Evolutionary conservation across 805 yeast species (phyloP).

Genomic region (Zygosaccharomyces rouxii): DNA sequence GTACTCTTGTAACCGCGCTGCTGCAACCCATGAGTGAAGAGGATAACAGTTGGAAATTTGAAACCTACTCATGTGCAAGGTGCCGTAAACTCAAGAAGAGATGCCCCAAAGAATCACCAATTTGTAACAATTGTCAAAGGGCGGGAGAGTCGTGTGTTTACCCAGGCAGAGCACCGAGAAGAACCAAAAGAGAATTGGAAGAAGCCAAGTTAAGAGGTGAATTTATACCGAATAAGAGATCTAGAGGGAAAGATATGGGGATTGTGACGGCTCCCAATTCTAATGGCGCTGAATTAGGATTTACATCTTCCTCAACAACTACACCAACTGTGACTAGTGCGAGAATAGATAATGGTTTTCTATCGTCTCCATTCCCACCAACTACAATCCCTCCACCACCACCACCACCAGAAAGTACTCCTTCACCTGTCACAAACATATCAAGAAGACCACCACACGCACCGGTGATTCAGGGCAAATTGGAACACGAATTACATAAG

Average conservation of each 20-base stretch:
- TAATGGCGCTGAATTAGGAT: no score
- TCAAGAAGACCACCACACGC: not conserved
- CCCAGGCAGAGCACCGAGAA: conserved; percentile 41
- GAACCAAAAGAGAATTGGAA: conserved; percentile 34
- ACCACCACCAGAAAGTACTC: not conserved
- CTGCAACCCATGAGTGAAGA: not conserved
- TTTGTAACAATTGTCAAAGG: conserved; percentile 41
- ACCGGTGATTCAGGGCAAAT: conserved; percentile 6
- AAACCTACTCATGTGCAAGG: conserved; percentile 41
- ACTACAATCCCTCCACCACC: not conserved
- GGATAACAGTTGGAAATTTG: conserved; percentile 6
- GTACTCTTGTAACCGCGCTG: not conserved
- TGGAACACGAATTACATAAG: conserved; percentile 13
- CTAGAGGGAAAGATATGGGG: conserved; percentile 4
- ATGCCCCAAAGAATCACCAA: conserved; percentile 44
- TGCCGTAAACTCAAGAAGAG: conserved; percentile 48
- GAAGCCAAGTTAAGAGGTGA: conserved; percentile 28
- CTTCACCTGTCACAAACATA: not conserved
- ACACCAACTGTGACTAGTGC: no score
- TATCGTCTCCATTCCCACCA: not conserved
- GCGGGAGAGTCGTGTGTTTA: conserved; percentile 41
- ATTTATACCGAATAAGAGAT: conserved; percentile 14
- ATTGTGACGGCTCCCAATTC: no score
- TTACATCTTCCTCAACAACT: no score
- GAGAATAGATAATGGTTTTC: not conserved